Evolutionary conservation across 2,329 filamentous ascomycete genomes (phyloP).

Genomic region (Diaporthe longicolla): DNA sequence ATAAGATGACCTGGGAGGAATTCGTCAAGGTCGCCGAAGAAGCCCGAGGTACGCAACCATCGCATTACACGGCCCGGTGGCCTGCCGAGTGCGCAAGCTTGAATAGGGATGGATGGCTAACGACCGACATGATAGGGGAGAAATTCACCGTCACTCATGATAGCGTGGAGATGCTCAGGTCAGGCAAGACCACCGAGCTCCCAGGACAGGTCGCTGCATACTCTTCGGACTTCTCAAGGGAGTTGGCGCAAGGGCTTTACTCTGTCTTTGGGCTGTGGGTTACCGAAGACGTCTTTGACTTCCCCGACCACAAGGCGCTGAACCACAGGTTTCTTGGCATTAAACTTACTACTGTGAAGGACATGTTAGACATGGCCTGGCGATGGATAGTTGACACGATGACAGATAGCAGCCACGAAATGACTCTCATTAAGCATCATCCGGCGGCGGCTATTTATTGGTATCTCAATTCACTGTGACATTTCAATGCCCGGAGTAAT

Average conservation of each 20-base stretch:
- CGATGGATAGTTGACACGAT: background rate
- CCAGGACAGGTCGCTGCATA: slow-evolving; percentile 18
- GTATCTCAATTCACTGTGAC: background rate
- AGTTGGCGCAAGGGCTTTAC: background rate
- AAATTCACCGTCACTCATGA: slow-evolving; percentile 14
- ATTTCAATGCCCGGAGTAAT: background rate
- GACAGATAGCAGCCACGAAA: background rate
- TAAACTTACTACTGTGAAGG: slow-evolving; percentile 3
- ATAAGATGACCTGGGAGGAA: slow-evolving; percentile 60
- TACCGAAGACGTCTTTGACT: slow-evolving; percentile 11
- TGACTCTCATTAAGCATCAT: background rate
- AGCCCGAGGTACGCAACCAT: slow-evolving; percentile 40
- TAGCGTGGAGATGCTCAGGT: slow-evolving; percentile 6
- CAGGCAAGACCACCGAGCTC: slow-evolving; percentile 8
- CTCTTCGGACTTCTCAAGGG: background rate
- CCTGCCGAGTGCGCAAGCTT: background rate
- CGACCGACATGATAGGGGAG: background rate
- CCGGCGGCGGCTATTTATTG: background rate
- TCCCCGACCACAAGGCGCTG: slow-evolving; percentile 15
- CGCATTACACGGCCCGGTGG: background rate
- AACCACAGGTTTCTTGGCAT: slow-evolving; percentile 10
- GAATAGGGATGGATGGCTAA: background rate
- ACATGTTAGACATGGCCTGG: background rate
- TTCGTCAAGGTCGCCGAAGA: slow-evolving; percentile 58
- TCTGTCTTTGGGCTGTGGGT: slow-evolving; percentile 10